Conservation (phyloP, 768 basidiomycete species). For the Myochromella boudieri region DNA sequence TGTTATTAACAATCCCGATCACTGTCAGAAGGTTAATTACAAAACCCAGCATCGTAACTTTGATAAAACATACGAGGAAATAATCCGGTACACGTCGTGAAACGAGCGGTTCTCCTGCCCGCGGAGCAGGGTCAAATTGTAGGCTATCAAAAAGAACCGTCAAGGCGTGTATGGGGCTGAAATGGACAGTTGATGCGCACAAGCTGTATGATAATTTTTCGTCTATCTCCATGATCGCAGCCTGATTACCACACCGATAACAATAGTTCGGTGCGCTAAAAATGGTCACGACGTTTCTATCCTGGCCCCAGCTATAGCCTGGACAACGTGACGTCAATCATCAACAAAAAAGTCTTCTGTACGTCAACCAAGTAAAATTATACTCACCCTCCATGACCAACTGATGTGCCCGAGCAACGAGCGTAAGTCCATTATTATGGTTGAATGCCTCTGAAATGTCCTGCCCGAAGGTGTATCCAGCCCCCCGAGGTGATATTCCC, state of each 20-base stretch:
- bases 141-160: conserved; percentile 53
- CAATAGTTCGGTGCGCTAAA: conserved; percentile 99
- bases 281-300: conserved; percentile 98
- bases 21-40: conserved; percentile 13
- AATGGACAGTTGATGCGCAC: conserved; percentile 42
- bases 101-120: conserved; percentile 97
- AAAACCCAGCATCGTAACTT: background rate
- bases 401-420: conserved; percentile 93
- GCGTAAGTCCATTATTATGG: conserved; percentile 96
- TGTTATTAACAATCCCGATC: conserved; percentile 23
- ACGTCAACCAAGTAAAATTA: background rate
- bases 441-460: conserved; percentile 99
- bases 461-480: conserved; percentile 98
- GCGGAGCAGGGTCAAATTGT: conserved; percentile 99
- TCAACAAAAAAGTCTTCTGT: background rate
- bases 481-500: conserved; percentile 98
- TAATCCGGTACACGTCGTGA: conserved; percentile 94
- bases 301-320: conserved; percentile 98
- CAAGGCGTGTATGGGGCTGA: background rate
- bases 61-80: conserved; percentile 69
- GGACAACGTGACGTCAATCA: conserved; percentile 7
- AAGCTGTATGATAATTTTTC: conserved; percentile 95
- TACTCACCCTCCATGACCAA: conserved; percentile 92
- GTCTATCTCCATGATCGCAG: conserved; percentile 99
- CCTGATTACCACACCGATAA: conserved; percentile 99